phyloP scores from a whole-genome alignment of 495 filamentous ascomycete species.

The Aspergillus baeticus region DNA sequence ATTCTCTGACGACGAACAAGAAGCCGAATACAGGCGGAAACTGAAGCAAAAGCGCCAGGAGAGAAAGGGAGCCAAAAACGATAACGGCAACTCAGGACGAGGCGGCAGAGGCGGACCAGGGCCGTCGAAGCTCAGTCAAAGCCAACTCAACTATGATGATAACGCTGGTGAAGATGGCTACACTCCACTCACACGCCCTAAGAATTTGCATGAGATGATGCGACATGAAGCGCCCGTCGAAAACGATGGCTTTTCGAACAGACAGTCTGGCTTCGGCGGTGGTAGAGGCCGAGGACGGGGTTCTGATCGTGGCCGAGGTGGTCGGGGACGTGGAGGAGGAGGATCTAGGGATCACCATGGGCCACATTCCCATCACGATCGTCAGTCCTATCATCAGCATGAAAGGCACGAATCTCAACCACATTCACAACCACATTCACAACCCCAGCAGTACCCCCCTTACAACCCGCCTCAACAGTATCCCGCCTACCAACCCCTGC shows the following conservation, averaged over 20 bases:
- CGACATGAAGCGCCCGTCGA: constrained; percentile 50
- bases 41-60: constrained; percentile 58
- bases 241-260: constrained; percentile 24
- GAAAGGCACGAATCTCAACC: constrained; percentile 19
- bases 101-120: constrained; percentile 30
- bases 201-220: constrained; percentile 56
- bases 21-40: constrained; percentile 76
- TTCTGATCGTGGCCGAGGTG: constrained; percentile 47
- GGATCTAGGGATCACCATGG: constrained; percentile 43
- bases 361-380: constrained; percentile 34
- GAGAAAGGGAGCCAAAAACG: constrained; percentile 41
- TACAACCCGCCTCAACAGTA: constrained; percentile 29
- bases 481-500: constrained; percentile 23
- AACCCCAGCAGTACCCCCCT: constrained; percentile 2
- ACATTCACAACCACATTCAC: constrained; percentile 28
- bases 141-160: constrained; percentile 56
- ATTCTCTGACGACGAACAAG: constrained; percentile 94
- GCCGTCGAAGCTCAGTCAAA: constrained; percentile 41
- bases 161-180: constrained; percentile 56
- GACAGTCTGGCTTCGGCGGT: constrained; percentile 34
- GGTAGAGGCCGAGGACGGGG: constrained; percentile 42
- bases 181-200: constrained; percentile 65
- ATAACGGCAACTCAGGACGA: constrained; percentile 35
- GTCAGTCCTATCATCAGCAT: constrained; percentile 34
- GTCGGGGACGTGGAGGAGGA: constrained; percentile 50